These are phyloP conservation scores for Friedmanniomyces endolithicus DNA, from an alignment of 495 filamentous ascomycete genomes.

Conservation along the genomic window DNA sequence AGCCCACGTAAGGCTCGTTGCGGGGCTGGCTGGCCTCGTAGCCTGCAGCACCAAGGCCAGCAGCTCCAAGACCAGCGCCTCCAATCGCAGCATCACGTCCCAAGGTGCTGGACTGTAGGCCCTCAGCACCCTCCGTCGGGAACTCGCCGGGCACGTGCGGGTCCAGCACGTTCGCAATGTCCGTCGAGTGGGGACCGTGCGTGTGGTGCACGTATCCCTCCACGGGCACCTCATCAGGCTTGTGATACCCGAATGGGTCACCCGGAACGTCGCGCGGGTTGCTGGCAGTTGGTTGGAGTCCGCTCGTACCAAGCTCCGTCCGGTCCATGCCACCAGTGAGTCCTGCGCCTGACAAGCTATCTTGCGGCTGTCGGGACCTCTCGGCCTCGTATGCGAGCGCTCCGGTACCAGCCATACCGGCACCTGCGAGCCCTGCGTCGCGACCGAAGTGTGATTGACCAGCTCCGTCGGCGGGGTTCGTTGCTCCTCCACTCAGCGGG, in stretches of 20 bases:
- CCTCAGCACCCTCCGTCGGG: constrained; percentile 1
- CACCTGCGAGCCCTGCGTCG: constrained; percentile 21
- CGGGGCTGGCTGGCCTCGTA: constrained; percentile 6
- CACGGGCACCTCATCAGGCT: constrained; percentile 3
- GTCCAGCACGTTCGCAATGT: constrained; percentile 10
- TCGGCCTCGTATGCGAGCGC: background rate
- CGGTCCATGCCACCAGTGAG: background rate
- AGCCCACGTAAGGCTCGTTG: background rate
- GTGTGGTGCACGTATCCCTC: constrained; percentile 9
- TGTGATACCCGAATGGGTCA: background rate
- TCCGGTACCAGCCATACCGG: constrained; percentile 6
- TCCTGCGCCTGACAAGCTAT: background rate
- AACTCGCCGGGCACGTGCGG: constrained; percentile 10
- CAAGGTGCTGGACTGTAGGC: background rate
- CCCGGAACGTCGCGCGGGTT: background rate
- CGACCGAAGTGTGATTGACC: constrained; percentile 24
- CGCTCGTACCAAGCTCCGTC: background rate
- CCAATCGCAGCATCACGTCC: constrained; percentile 1
- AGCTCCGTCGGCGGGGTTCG: constrained; percentile 3
- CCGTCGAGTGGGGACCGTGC: constrained; percentile 2
- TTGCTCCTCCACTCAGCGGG: constrained; percentile 2
- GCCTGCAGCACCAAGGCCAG: constrained; percentile 7
- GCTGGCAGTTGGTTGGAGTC: background rate
- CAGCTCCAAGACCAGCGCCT: background rate
- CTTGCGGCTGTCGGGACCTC: background rate